These are phyloP conservation scores for Halophytophthora polymorphica DNA, from an alignment of 352 stramenopile species.

Conservation along the genomic window DNA sequence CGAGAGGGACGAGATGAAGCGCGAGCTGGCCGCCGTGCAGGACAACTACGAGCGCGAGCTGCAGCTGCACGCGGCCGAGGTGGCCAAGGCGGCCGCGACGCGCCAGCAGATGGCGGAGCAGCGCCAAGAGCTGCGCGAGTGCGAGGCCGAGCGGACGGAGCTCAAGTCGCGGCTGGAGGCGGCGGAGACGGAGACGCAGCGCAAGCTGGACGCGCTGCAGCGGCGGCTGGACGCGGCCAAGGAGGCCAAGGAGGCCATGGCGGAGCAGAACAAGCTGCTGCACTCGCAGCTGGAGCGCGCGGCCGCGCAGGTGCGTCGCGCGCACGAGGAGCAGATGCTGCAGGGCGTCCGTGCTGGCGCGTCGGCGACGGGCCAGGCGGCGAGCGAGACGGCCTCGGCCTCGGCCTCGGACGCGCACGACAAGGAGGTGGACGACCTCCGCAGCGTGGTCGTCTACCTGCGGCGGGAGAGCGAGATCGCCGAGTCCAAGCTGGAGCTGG, in stretches of 20 bases:
- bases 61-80: constrained; percentile 68
- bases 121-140: constrained; percentile 32
- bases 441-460: constrained; percentile 68
- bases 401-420: constrained; percentile 22
- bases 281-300: constrained; percentile 70
- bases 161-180: constrained; percentile 40
- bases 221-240: constrained; percentile 47
- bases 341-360: constrained; percentile 15
- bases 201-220: constrained; percentile 40
- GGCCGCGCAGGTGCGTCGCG: constrained; percentile 48
- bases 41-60: constrained; percentile 86
- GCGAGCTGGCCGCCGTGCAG: constrained; percentile 44
- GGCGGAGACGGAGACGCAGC: constrained; percentile 33
- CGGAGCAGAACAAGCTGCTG: constrained; percentile 71
- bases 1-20: constrained; percentile 41
- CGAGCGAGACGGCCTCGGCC: constrained; percentile 16
- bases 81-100: constrained; percentile 46
- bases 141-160: constrained; percentile 31
- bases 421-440: constrained; percentile 71
- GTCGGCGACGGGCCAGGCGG: constrained; percentile 18
- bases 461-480: constrained; percentile 67
- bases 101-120: constrained; percentile 55
- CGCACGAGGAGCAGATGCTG: constrained; percentile 55
- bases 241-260: constrained; percentile 44
- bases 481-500: constrained; percentile 65